These are phyloP conservation scores for Kodamaea anthophila DNA, from an alignment of 1,139 yeast genomes.

Conservation along the genomic window DNA sequence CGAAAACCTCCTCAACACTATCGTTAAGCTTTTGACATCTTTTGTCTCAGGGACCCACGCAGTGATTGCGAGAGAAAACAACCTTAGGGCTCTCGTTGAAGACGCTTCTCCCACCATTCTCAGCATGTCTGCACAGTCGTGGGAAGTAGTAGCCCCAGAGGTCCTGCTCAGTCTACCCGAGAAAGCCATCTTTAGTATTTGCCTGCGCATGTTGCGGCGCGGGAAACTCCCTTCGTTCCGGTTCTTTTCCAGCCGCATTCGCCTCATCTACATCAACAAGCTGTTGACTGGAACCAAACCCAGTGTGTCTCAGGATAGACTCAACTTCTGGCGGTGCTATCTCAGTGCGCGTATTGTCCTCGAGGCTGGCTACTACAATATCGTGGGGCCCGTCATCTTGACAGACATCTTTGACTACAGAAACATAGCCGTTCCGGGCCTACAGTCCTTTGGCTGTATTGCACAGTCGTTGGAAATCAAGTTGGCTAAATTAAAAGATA, in stretches of 20 bases:
- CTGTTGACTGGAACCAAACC: slow-evolving; percentile 11
- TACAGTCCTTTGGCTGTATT: slow-evolving; percentile 38
- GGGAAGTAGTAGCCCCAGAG: slow-evolving; percentile 8
- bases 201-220: slow-evolving; percentile 21
- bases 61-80: slow-evolving; percentile 11
- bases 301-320: slow-evolving; percentile 19
- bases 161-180: slow-evolving; percentile 11
- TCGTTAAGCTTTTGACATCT: slow-evolving; percentile 27
- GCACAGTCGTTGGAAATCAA: slow-evolving; percentile 48
- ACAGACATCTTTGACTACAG: slow-evolving; percentile 64
- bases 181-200: slow-evolving; percentile 14
- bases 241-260: slow-evolving; percentile 15
- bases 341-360: slow-evolving; percentile 46
- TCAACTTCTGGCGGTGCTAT: slow-evolving; percentile 41
- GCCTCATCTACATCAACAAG: slow-evolving; percentile 38
- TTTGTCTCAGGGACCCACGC: slow-evolving; percentile 22
- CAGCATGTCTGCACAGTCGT: slow-evolving; percentile 14
- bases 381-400: slow-evolving; percentile 53
- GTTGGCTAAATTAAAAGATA: slow-evolving; percentile 25
- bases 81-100: slow-evolving; percentile 5
- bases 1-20: slow-evolving; percentile 20
- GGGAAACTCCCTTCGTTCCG: slow-evolving; percentile 22
- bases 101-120: slow-evolving; percentile 20
- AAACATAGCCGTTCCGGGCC: slow-evolving; percentile 14
- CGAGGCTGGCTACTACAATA: slow-evolving; percentile 43